Evolutionary conservation across 495 filamentous ascomycete species (phyloP), one percentile per base, ranked within the genome.

Genomic region (Alectoria sarmentosa): DNA sequence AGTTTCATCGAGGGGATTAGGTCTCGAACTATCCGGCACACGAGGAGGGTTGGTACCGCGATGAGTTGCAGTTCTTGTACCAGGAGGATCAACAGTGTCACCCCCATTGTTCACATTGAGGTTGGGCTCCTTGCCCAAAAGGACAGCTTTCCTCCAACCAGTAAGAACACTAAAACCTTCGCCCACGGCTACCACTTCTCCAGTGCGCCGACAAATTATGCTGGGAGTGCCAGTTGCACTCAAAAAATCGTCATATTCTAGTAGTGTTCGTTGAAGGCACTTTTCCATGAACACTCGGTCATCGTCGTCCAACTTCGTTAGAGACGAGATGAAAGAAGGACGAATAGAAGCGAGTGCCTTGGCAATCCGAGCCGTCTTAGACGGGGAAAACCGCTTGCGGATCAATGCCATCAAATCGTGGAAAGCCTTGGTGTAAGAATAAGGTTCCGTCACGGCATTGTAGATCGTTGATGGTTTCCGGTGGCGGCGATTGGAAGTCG

Each of bases 241-340:
- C 80, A 96, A 90, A 69, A 92, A 92, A 63, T 94, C 90, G 66
- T 98, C 90, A 69, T 96, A 94, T 71, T 95, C 91, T 73, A 87
- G 90, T 17, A 98, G 80, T 2, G 89, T 92, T 46, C 94, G 89
- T 73, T 98, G 94, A 71, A 98, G 90, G 72, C 89, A 92, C 73
- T 95, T 92, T 74, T 98, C 94, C 90, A 94, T 95, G 76, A 97
- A 96, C 30, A 98, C 86, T 26, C 98, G 82, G 72, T 98, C 94
- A 70, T 92, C 85, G 36, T 84, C 79, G 63, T 90, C 91, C 42
- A 98, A 77, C 4, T 87, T 90, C 66, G 87, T 88, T 30, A 88
- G 92, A 62, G 88, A 94, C 6, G 90, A 85, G 67, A 98, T 92
- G 75, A 98, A 93, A 10, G 91, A 90, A 8, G 94, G 94, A 26